These are phyloP conservation scores for Nicotiana obtusifolia DNA, from an alignment of 257 asterid genomes.

Conservation along the genomic window DNA sequence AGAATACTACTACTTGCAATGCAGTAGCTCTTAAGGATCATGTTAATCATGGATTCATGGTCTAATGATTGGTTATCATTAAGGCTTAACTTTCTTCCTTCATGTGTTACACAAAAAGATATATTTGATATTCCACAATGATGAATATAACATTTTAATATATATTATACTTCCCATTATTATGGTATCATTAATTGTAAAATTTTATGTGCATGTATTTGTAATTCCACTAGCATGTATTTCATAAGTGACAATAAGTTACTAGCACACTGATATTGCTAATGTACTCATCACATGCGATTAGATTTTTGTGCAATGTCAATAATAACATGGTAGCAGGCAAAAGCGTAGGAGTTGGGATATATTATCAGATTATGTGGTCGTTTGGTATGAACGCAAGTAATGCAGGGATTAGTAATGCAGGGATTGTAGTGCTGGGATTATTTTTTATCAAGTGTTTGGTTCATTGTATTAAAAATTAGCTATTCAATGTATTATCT, in stretches of 20 bases:
- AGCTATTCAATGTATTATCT: too few relatives aligned
- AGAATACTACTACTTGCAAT: not conserved
- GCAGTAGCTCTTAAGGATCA: constrained; percentile 10
- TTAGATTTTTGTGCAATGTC: too few relatives aligned
- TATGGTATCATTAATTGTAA: not conserved
- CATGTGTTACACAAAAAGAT: not conserved
- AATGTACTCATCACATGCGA: too few relatives aligned
- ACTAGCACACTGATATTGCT: too few relatives aligned
- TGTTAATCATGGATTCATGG: constrained; percentile 9
- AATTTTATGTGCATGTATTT: too few relatives aligned
- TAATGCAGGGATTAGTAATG: too few relatives aligned
- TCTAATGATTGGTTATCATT: constrained; percentile 21
- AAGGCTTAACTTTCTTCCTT: not conserved
- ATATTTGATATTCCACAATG: not conserved
- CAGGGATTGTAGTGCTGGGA: too few relatives aligned
- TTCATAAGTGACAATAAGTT: too few relatives aligned
- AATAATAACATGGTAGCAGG: too few relatives aligned
- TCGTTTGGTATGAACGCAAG: too few relatives aligned
- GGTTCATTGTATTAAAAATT: too few relatives aligned
- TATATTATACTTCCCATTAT: not conserved
- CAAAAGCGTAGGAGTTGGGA: not conserved
- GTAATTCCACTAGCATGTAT: not conserved
- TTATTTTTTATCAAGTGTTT: too few relatives aligned
- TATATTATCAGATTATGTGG: not conserved
- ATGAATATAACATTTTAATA: not conserved